phyloP scores from a whole-genome alignment of 257 asterid genomes.

The Vinca minor region DNA sequence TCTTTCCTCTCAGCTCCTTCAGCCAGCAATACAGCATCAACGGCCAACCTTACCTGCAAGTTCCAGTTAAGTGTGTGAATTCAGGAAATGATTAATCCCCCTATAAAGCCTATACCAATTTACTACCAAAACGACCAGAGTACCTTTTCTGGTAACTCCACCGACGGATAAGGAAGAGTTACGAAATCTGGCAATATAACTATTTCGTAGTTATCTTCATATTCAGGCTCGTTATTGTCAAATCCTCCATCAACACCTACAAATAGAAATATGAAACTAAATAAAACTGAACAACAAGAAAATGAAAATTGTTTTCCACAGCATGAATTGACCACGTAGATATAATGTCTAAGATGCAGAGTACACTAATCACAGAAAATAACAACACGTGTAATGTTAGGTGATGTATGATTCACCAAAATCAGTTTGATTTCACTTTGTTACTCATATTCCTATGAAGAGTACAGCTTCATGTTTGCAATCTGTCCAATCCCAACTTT shows the following conservation, averaged over 20 bases:
- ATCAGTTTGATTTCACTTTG: background rate
- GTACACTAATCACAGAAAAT: background rate
- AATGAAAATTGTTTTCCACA: background rate
- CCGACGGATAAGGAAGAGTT: conserved; percentile 86
- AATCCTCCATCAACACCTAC: conserved; percentile 89
- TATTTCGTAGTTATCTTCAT: conserved; percentile 60
- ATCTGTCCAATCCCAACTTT: background rate
- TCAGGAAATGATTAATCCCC: background rate
- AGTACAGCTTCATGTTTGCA: background rate
- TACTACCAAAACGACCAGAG: background rate
- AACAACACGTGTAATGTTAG: background rate
- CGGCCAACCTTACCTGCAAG: conserved; percentile 85
- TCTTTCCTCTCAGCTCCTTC: conserved; percentile 92
- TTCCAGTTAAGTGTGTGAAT: conserved; percentile 4
- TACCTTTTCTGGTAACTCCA: conserved; percentile 96
- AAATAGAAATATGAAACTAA: conserved; percentile 17
- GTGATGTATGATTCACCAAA: background rate
- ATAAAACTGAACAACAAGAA: conserved; percentile 2
- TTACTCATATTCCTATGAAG: background rate
- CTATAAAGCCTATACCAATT: background rate
- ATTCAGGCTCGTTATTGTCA: conserved; percentile 68
- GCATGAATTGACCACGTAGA: background rate
- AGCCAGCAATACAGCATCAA: conserved; percentile 67
- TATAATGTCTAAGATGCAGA: background rate
- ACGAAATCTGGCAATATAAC: conserved; percentile 71